Evolutionary conservation across 2,329 filamentous ascomycete species (phyloP), one percentile per base, ranked within the genome.

Genomic region (Colletotrichum navitas): DNA sequence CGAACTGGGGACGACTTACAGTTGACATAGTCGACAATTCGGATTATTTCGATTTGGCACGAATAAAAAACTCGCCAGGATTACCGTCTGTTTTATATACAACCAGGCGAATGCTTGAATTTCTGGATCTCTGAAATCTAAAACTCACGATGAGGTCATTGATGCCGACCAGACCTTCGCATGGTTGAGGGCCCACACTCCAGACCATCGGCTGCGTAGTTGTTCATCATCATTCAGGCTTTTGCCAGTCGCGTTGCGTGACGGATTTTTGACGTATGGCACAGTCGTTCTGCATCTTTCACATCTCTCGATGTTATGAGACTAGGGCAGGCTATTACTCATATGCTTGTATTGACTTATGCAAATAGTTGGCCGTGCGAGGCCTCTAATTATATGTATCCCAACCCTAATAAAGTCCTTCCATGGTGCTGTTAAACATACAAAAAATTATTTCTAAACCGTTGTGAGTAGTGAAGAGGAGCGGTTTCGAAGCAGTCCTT

Each of bases 111-210:
- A n/a, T 21, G n/a, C 34, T 56, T 24, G 6, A 56, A 56, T 24
- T 24, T 24, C 54, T 39, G 54, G 54, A 21, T 24, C 54, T 29
- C 1, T 10, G 7, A 18, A 3, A 32, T 52, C 26, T 3, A 39
- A 36, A n/a, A 36, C 12, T 56, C 54, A 56, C 54, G 21, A 39
- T 39, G 54, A 56, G 54, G 54, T 56, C 54, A 39, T 39, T 56
- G 54, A 39, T 32, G 49, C 26, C 21, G 32, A 32, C 5, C n/a
- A n/a, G 21, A 3, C n/a, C 21, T 34, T 12, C 18, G 18, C 21
- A 52, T 18, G 21, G 29, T 36, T 21, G 29, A 55, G 52, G 55
- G 55, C 36, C n/a, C 34, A 26, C 36, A 36, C 21, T 29, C 24
- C n/a, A 24, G 10, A 43, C 24, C 14, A 21, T 12, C 36, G 41